These are phyloP conservation scores for Pyrenophora seminiperda DNA, from an alignment of 2,329 filamentous ascomycete species.

Conservation along the genomic window DNA sequence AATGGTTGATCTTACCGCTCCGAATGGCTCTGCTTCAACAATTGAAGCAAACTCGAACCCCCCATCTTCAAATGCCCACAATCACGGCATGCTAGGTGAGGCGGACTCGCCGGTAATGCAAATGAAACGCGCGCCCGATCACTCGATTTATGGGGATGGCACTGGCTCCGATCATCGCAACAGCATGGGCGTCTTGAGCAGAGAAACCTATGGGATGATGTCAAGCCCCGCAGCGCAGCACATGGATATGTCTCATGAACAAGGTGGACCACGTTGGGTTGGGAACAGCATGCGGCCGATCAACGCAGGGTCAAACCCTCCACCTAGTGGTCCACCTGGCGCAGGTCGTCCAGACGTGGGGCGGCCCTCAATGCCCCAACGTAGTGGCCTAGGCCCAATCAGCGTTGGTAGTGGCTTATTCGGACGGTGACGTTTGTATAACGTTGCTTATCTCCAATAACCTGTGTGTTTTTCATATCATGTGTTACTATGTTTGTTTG, in stretches of 20 bases:
- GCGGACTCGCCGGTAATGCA: slow-evolving; percentile 48
- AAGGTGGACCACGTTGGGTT: slow-evolving; percentile 33
- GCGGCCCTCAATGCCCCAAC: slow-evolving; percentile 36
- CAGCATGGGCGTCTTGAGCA: slow-evolving; percentile 27
- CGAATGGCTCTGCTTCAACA: slow-evolving; percentile 48
- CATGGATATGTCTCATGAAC: slow-evolving; percentile 34
- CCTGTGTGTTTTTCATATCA: slow-evolving; percentile 4
- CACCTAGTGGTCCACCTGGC: slow-evolving; percentile 24
- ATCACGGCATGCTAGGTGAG: slow-evolving; percentile 36
- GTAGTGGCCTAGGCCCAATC: slow-evolving; percentile 37
- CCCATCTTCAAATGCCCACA: slow-evolving; percentile 40
- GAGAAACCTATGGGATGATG: slow-evolving; percentile 38
- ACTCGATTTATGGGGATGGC: slow-evolving; percentile 32
- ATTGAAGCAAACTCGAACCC: slow-evolving; percentile 49
- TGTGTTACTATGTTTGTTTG: slow-evolving; percentile 8
- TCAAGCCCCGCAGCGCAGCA: slow-evolving; percentile 40
- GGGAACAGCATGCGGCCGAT: slow-evolving; percentile 23
- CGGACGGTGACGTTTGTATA: slow-evolving; percentile 30
- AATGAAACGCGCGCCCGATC: slow-evolving; percentile 45
- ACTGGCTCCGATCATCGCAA: slow-evolving; percentile 35
- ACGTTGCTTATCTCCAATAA: background rate
- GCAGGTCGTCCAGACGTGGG: slow-evolving; percentile 29
- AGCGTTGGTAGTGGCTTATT: slow-evolving; percentile 43
- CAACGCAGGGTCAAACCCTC: slow-evolving; percentile 18
- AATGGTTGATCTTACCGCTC: slow-evolving; percentile 41